Evolutionary conservation across 2,329 filamentous ascomycete species (phyloP), one percentile per base, ranked within the genome.

Genomic region (Fusarium poae): DNA sequence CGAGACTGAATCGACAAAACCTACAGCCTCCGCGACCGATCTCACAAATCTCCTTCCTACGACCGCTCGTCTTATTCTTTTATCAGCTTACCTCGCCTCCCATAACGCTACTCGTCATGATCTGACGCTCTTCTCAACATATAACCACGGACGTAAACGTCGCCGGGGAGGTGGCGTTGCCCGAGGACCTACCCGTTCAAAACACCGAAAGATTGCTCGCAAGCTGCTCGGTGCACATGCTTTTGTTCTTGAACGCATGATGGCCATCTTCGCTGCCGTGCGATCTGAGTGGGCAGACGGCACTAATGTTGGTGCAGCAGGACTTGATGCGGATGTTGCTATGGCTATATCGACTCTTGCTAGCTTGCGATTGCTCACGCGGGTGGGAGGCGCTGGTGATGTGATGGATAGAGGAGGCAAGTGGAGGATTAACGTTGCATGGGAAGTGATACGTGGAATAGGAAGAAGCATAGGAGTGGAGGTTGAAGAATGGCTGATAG

Each of bases 101-200:
- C 92, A 93, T 83, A 96, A 94, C 77, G 87, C 91, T 16, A 81
- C 91, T 2, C 86, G 88, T n/a, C 88, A 92, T 74, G 92, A 96
- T 77, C 81, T 88, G 6, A 84, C 88, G 2, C 88, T 93, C 74
- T 96, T 96, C 82, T 93, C 91, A 71, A 93, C 92, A 15, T 85
- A 88, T 74, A 85, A 89, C 58, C 78, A 88, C 77, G 82, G 84
- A 72, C 77, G 82, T 48, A 80, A 83, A 66, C 81, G 84, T 2
- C 81, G 85, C 16, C 84, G 85, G 51, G 85, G 86, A 25, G 80
- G 80, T 15, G 79, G 80, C 5, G 77, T 79, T 4, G 72, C 76
- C 15, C 72, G 79, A 16, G 75, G 75, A 2, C 75, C 72, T 15
- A 73, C 73, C 18, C 77, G 78, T 52, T 76, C 79, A 54, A 89